phyloP scores from a whole-genome alignment of 179 eudicot genomes.

The Beta macrorhiza region DNA sequence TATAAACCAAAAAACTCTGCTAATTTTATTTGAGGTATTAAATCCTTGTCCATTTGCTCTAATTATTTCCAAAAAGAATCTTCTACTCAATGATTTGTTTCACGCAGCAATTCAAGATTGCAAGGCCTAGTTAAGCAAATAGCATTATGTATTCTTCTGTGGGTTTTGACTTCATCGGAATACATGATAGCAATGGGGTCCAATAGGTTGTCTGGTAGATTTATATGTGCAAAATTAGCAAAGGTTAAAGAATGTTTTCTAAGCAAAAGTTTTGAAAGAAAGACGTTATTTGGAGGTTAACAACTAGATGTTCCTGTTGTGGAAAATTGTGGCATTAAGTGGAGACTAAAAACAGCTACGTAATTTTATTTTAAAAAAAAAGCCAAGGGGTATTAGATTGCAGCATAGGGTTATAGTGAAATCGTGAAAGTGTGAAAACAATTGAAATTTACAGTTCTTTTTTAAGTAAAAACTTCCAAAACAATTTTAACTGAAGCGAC shows the following conservation, averaged over 20 bases:
- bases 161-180: neutral
- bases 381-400: neutral
- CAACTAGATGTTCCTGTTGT: neutral
- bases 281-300: neutral
- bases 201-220: neutral
- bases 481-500: constrained; percentile 6
- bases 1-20: neutral
- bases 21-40: neutral
- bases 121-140: neutral
- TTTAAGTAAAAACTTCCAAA: neutral
- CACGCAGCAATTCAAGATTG: neutral
- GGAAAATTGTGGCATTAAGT: constrained; percentile 3
- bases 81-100: neutral
- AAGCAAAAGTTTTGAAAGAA: neutral
- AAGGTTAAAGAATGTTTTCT: neutral
- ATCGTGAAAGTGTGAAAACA: neutral
- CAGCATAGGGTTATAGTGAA: neutral
- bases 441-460: neutral
- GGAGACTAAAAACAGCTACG: no score
- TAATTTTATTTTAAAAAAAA: neutral
- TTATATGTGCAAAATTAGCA: neutral
- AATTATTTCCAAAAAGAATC: neutral
- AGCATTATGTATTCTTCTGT: neutral
- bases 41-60: neutral
- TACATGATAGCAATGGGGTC: neutral